Conservation (phyloP, 495 filamentous ascomycete genomes). For the Arthonia radiata region DNA sequence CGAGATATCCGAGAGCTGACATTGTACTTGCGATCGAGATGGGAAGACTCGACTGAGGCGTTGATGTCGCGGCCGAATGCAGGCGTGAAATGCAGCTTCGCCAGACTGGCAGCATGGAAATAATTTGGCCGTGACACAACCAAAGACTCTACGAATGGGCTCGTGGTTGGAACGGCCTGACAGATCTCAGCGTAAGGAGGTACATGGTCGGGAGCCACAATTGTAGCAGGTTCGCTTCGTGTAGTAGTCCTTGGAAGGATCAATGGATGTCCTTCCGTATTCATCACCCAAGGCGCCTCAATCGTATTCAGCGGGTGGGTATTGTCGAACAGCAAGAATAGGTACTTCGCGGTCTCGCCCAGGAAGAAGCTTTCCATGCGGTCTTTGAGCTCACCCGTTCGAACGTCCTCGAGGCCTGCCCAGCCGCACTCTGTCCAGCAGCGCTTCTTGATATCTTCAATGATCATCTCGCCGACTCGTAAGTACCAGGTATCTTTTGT, state of each 20-base stretch:
- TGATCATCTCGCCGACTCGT: slow-evolving; percentile 82
- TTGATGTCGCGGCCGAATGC: slow-evolving; percentile 22
- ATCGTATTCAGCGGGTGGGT: slow-evolving; percentile 68
- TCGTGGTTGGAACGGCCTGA: slow-evolving; percentile 27
- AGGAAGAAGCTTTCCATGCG: slow-evolving; percentile 99
- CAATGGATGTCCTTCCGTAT: slow-evolving; percentile 84
- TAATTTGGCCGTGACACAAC: slow-evolving; percentile 68
- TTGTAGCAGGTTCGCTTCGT: background rate
- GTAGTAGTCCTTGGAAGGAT: slow-evolving; percentile 35
- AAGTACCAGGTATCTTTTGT: slow-evolving; percentile 95
- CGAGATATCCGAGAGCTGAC: slow-evolving; percentile 34
- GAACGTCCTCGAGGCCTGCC: slow-evolving; percentile 85
- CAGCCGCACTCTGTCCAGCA: slow-evolving; percentile 91
- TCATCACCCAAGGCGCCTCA: slow-evolving; percentile 77
- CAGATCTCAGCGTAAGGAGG: slow-evolving; percentile 21
- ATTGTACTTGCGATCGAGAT: slow-evolving; percentile 27
- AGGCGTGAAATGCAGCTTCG: slow-evolving; percentile 54
- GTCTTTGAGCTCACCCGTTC: slow-evolving; percentile 68
- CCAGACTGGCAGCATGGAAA: slow-evolving; percentile 74
- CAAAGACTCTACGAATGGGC: slow-evolving; percentile 45
- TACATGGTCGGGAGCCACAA: slow-evolving; percentile 4
- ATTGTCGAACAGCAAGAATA: slow-evolving; percentile 69
- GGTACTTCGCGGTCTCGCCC: slow-evolving; percentile 85
- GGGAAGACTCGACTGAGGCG: slow-evolving; percentile 25
- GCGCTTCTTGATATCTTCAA: slow-evolving; percentile 65